phyloP scores from a whole-genome alignment of 1,284 basidiomycete genomes.

The Pseudozyma sp. region DNA sequence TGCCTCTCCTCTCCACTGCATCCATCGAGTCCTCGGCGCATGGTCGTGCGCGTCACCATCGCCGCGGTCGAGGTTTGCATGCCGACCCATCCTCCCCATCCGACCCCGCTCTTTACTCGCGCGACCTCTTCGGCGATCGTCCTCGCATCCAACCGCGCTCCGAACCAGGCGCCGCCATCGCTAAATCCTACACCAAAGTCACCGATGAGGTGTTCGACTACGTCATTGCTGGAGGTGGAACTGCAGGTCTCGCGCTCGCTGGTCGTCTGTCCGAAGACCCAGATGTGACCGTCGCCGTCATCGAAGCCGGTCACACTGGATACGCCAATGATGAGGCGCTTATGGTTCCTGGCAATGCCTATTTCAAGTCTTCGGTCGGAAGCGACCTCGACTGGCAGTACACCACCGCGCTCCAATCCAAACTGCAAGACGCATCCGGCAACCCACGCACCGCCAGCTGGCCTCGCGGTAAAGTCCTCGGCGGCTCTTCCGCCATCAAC shows the following conservation, averaged over 20 bases:
- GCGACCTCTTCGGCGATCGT: conserved; percentile 18
- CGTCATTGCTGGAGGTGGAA: conserved; percentile 93
- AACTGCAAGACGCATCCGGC: conserved; percentile 25
- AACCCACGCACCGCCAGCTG: conserved; percentile 45
- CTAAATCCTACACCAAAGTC: conserved; percentile 29
- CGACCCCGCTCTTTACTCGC: conserved; percentile 10
- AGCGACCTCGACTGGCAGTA: conserved; percentile 58
- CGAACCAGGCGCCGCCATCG: conserved; percentile 34
- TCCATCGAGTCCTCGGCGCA: conserved; percentile 22
- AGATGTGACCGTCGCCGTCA: conserved; percentile 74
- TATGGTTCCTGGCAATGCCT: conserved; percentile 34
- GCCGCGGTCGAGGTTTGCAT: conserved; percentile 13
- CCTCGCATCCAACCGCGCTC: conserved; percentile 21
- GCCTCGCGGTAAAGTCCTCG: conserved; percentile 70
- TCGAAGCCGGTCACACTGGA: conserved; percentile 73
- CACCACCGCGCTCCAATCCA: conserved; percentile 33
- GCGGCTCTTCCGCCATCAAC: conserved; percentile 72
- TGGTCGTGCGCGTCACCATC: conserved; percentile 18
- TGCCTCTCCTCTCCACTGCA: conserved; percentile 36
- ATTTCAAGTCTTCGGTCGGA: conserved; percentile 47
- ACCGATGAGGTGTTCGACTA: conserved; percentile 72
- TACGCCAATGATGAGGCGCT: conserved; percentile 40
- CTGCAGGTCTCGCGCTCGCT: conserved; percentile 88
- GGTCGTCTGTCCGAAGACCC: conserved; percentile 80
- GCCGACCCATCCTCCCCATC: conserved; percentile 18